Conservation (phyloP, 2,329 filamentous ascomycete genomes). For the Exophiala aquamarina region DNA sequence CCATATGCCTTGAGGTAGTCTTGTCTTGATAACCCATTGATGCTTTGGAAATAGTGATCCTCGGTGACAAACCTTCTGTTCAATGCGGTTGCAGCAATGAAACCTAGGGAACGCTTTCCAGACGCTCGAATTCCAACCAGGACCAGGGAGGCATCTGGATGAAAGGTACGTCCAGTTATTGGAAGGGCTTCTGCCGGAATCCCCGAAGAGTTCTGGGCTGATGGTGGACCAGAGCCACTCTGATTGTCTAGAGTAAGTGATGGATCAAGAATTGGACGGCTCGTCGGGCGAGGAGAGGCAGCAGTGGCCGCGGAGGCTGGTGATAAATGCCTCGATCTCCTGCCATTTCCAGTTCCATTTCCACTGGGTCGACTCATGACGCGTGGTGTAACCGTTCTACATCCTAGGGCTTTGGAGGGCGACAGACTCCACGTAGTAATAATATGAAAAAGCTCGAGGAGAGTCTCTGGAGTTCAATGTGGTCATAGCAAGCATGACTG, state of each 20-base stretch:
- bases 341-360: neutral
- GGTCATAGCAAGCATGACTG: no score
- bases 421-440: no score
- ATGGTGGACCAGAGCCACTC: no score
- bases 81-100: slow-evolving; percentile 43
- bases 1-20: slow-evolving; percentile 42
- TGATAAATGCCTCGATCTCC: no score
- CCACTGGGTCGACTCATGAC: neutral
- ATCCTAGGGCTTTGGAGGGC: no score
- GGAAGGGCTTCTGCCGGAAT: no score
- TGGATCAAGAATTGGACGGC: no score
- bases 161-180: slow-evolving; percentile 25
- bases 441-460: no score
- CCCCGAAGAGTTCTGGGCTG: no score
- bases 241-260: no score
- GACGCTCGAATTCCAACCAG: slow-evolving; percentile 45
- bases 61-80: slow-evolving; percentile 45
- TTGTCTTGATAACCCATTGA: slow-evolving; percentile 42
- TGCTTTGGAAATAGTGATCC: slow-evolving; percentile 44
- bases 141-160: slow-evolving; percentile 41
- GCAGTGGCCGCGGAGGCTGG: neutral
- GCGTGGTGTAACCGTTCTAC: neutral
- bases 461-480: no score
- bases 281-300: neutral
- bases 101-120: slow-evolving; percentile 44